A percentile compares a stretch with the other conserved stretches of the same genome.
Evolutionary conservation across 2,329 filamentous ascomycete genomes (phyloP).

Genomic region (Aspergillus quadricinctus): DNA sequence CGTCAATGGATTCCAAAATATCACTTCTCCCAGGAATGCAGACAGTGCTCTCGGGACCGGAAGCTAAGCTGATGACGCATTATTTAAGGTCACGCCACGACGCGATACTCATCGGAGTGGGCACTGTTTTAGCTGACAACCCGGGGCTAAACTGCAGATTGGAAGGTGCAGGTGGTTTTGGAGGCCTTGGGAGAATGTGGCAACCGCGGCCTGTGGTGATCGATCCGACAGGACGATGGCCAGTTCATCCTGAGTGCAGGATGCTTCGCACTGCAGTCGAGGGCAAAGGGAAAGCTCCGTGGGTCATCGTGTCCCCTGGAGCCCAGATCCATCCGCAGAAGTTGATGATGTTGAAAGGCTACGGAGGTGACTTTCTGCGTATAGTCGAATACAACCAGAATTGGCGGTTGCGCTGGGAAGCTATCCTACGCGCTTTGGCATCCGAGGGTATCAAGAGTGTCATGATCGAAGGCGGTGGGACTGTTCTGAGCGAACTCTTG

Average conservation of each 20-base stretch:
- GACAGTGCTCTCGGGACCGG: constrained; percentile 75
- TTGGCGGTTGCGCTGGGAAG: constrained; percentile 58
- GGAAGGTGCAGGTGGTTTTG: constrained; percentile 55
- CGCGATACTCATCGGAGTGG: constrained; percentile 79
- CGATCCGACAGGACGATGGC: constrained; percentile 75
- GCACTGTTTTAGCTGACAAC: constrained; percentile 79
- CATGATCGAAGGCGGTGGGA: constrained; percentile 87
- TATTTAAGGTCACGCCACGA: constrained; percentile 77
- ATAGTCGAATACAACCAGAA: constrained; percentile 36
- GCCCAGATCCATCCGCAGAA: constrained; percentile 45
- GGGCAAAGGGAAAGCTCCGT: constrained; percentile 68
- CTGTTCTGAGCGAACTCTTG: constrained; percentile 79
- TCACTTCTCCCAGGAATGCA: constrained; percentile 73
- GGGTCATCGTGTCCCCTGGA: constrained; percentile 56
- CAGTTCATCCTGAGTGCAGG: constrained; percentile 55
- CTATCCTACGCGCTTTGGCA: constrained; percentile 57
- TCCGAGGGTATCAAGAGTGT: constrained; percentile 65
- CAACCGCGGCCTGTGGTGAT: constrained; percentile 81
- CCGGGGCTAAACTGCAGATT: constrained; percentile 81
- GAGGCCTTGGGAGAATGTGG: constrained; percentile 46
- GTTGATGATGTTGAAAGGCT: constrained; percentile 41
- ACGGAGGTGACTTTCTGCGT: constrained; percentile 45
- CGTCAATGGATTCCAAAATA: constrained; percentile 78
- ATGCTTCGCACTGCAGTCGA: constrained; percentile 62
- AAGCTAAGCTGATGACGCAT: constrained; percentile 90